These are phyloP conservation scores for Schizosaccharomyces pombe DNA, from an alignment of 805 yeast genomes.

Conservation along the genomic window ASM294v3 CU329670.1:4285001-4285500, in stretches of 20 bases:
- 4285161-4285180: slow-evolving; percentile 35
- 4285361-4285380: slow-evolving; percentile 34
- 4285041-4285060: slow-evolving; percentile 39
- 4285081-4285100: slow-evolving; percentile 42
- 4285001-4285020: slow-evolving; percentile 36
- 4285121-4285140: slow-evolving; percentile 67
- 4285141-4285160: slow-evolving; percentile 32
- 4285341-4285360: slow-evolving; percentile 23
- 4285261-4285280: slow-evolving; percentile 7
- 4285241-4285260: slow-evolving; percentile 6
- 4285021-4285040: slow-evolving; percentile 20
- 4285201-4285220: slow-evolving; percentile 18
- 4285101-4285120: slow-evolving; percentile 54
- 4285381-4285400: slow-evolving; percentile 38
- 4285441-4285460: slow-evolving; percentile 34
- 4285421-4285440: slow-evolving; percentile 9
- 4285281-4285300: slow-evolving; percentile 42
- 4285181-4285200: slow-evolving; percentile 25
- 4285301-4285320: slow-evolving; percentile 62
- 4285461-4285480: slow-evolving; percentile 75
- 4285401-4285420: slow-evolving; percentile 37
- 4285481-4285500: slow-evolving; percentile 75
- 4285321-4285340: slow-evolving; percentile 34
- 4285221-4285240: slow-evolving; percentile 7
- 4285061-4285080: slow-evolving; percentile 35